These are phyloP conservation scores for Hypocrella siamensis DNA, from an alignment of 2,329 filamentous ascomycete species.

Conservation along the genomic window DNA sequence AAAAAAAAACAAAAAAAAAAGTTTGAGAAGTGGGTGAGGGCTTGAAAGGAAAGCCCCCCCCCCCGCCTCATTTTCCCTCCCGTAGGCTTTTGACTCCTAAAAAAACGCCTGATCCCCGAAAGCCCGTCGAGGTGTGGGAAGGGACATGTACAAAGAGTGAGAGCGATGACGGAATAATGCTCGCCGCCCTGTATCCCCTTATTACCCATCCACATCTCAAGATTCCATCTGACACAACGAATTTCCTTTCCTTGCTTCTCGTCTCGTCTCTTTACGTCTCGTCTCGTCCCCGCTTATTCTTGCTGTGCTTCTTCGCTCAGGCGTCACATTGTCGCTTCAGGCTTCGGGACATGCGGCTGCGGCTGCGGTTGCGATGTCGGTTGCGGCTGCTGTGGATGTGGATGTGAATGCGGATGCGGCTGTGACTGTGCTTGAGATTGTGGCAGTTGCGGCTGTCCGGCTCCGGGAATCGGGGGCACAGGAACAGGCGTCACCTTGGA, in stretches of 20 bases:
- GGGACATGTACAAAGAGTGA: too few species aligned
- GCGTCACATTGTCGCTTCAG: background rate
- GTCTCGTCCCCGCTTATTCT: too few species aligned
- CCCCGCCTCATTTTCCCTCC: too few species aligned
- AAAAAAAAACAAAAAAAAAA: background rate
- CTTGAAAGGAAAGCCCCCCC: background rate
- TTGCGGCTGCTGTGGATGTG: background rate
- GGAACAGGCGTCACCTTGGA: constrained; percentile 28
- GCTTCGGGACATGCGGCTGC: constrained; percentile 1
- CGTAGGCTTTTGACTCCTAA: too few species aligned
- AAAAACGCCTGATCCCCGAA: too few species aligned
- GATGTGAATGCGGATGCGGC: constrained; percentile 1
- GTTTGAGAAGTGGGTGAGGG: background rate
- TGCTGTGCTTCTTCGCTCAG: background rate
- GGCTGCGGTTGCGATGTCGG: constrained; percentile 1
- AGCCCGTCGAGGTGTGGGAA: too few species aligned
- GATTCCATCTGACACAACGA: too few species aligned
- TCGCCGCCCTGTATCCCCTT: too few species aligned
- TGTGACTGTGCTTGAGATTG: constrained; percentile 9
- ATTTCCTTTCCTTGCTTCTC: too few species aligned
- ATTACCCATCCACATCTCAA: too few species aligned
- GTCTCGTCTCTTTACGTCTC: too few species aligned
- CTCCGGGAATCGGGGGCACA: constrained; percentile 24
- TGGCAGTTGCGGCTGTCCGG: constrained; percentile 9
- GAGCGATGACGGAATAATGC: too few species aligned